Evolutionary conservation across 768 basidiomycete species (phyloP).

Genomic region (Tulasnella sp.): DNA sequence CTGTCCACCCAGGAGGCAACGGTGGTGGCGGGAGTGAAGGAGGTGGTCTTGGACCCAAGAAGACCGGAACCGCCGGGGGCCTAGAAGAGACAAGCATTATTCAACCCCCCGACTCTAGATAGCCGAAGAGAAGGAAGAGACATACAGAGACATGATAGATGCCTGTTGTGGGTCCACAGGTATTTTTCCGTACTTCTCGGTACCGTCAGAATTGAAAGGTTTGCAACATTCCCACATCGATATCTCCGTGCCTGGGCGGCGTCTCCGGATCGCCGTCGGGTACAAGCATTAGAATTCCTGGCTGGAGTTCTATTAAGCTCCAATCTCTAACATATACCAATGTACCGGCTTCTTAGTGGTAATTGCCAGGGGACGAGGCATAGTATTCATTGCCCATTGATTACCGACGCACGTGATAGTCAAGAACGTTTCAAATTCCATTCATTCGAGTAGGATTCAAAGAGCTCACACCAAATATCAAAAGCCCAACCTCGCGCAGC

Average conservation of each 20-base stretch:
- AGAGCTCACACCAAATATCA: not conserved
- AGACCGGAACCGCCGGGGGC: not conserved
- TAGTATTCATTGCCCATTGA: not conserved
- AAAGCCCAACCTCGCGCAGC: no score
- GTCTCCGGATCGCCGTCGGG: no score
- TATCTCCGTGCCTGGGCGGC: not conserved
- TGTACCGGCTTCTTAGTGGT: not conserved
- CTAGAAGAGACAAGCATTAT: not conserved
- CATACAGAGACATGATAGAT: not conserved
- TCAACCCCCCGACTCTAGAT: not conserved
- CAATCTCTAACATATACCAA: not conserved
- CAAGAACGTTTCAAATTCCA: no score
- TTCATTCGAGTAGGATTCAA: not conserved
- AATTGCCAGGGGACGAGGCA: not conserved
- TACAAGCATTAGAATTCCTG: not conserved
- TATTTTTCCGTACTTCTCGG: not conserved
- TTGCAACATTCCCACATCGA: not conserved
- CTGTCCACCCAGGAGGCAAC: slow-evolving; percentile 82
- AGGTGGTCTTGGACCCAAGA: not conserved
- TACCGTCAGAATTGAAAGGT: slow-evolving; percentile 3
- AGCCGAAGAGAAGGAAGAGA: not conserved
- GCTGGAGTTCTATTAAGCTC: no score
- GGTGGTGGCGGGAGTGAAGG: slow-evolving; percentile 39
- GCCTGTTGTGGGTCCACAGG: not conserved
- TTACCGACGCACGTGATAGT: no score